These are phyloP conservation scores for Colletotrichum sp. DNA, from an alignment of 2,329 filamentous ascomycete species.

Conservation along the genomic window DNA sequence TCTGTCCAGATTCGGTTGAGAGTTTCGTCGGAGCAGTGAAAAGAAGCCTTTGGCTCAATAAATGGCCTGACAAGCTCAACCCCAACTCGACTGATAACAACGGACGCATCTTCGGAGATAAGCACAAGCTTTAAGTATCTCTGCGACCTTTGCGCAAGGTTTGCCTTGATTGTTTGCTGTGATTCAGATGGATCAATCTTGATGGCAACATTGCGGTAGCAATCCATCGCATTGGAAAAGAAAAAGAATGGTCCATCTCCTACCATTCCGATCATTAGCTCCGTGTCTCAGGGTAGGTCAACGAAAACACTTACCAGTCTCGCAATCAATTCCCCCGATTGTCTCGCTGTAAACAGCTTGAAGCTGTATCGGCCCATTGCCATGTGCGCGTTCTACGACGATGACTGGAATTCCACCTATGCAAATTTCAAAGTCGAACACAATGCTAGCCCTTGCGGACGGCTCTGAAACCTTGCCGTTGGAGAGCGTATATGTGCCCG, in stretches of 20 bases:
- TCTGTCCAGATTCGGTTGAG: conserved; percentile 9
- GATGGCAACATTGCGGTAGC: background rate
- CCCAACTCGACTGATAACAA: background rate
- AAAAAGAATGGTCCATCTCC: conserved; percentile 11
- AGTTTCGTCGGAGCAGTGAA: background rate
- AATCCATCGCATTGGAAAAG: conserved; percentile 19
- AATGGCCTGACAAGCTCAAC: background rate
- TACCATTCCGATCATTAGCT: background rate
- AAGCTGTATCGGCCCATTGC: background rate
- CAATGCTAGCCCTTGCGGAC: background rate
- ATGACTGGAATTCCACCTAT: background rate
- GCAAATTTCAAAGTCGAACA: conserved; percentile 9
- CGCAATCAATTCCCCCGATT: background rate
- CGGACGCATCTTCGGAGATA: background rate
- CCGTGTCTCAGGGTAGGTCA: background rate
- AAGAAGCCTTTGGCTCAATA: background rate
- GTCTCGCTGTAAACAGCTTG: conserved; percentile 1
- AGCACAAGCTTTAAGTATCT: background rate
- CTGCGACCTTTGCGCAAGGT: background rate
- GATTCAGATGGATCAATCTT: background rate
- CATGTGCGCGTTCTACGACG: background rate
- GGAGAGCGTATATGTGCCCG: background rate
- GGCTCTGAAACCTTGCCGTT: background rate
- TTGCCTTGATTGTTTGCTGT: background rate
- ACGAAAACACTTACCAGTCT: background rate